Evolutionary conservation across 1,284 basidiomycete species (phyloP).

Genomic region (Apiotrichum mycotoxinovorans): DNA sequence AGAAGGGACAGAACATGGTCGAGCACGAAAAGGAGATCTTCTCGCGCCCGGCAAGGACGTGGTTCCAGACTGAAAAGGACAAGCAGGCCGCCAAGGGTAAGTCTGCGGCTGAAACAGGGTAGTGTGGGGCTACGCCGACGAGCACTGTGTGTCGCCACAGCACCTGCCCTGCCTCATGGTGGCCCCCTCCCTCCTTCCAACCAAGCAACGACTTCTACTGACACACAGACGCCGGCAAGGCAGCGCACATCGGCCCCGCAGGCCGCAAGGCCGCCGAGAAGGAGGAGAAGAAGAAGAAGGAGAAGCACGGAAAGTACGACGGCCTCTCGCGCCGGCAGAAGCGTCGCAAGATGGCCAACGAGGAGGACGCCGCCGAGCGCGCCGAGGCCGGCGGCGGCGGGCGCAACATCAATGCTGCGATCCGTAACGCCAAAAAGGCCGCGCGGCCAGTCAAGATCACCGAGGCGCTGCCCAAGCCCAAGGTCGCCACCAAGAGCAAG

Average conservation of each 20-base stretch:
- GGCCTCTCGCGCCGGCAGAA: constrained; percentile 80
- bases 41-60: constrained; percentile 87
- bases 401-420: constrained; percentile 65
- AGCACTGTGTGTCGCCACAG: too few relatives aligned
- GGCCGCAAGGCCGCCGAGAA: constrained; percentile 37
- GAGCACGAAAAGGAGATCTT: constrained; percentile 94
- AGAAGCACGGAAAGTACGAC: constrained; percentile 76
- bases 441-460: constrained; percentile 59
- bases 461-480: constrained; percentile 26
- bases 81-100: constrained; percentile 75
- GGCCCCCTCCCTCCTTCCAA: too few relatives aligned
- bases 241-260: constrained; percentile 54
- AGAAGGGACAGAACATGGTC: constrained; percentile 93
- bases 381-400: constrained; percentile 45
- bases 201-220: not conserved
- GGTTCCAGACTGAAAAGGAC: constrained; percentile 92
- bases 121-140: too few relatives aligned
- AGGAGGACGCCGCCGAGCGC: constrained; percentile 63
- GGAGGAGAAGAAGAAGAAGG: constrained; percentile 57
- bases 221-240: constrained; percentile 64
- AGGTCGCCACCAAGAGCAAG: constrained; percentile 11
- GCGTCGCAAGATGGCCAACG: constrained; percentile 75
- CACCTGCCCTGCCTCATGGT: too few relatives aligned
- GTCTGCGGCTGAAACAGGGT: constrained; percentile 26
- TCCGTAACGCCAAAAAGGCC: constrained; percentile 79